phyloP scores from a whole-genome alignment of 106 monocot genomes.

The Phalaenopsis equestris region DNA sequence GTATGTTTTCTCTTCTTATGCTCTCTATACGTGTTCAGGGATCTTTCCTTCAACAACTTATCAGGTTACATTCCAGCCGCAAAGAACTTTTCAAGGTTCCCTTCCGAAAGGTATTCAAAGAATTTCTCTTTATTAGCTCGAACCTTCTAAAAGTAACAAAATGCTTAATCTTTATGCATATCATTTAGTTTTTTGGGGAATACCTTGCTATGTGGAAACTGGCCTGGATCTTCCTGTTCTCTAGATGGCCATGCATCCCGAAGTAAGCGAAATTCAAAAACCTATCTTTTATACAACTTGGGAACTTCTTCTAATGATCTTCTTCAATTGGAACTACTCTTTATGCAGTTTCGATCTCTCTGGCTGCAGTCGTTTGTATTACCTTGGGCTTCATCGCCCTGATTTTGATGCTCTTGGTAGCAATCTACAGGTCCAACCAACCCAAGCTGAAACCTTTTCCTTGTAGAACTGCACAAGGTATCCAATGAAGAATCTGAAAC shows the following conservation, averaged over 20 bases:
- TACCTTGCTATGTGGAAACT: conserved; percentile 52
- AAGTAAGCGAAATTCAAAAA: conserved; percentile 26
- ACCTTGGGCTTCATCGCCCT: conserved; percentile 45
- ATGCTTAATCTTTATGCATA: neutral
- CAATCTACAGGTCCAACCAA: conserved; percentile 49
- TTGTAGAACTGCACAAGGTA: conserved; percentile 33
- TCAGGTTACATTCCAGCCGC: conserved; percentile 61
- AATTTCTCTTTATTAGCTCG: neutral
- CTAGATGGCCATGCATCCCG: conserved; percentile 24
- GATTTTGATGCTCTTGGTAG: conserved; percentile 35
- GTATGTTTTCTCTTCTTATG: neutral
- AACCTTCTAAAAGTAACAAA: neutral
- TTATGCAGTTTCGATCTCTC: conserved; percentile 43
- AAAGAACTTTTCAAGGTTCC: conserved; percentile 77
- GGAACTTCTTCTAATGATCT: neutral
- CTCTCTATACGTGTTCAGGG: conserved; percentile 32
- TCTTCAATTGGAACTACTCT: neutral
- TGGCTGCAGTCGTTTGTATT: conserved; percentile 44
- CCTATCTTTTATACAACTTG: neutral
- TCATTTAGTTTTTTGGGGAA: conserved; percentile 72
- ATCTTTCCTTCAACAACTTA: conserved; percentile 93
- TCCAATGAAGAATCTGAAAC: neutral
- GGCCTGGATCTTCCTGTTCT: conserved; percentile 38
- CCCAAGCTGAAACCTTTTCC: conserved; percentile 35
- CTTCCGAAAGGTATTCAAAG: conserved; percentile 51